Conservation (phyloP, 306 rosid species). For the Trifolium fragiferum region DNA sequence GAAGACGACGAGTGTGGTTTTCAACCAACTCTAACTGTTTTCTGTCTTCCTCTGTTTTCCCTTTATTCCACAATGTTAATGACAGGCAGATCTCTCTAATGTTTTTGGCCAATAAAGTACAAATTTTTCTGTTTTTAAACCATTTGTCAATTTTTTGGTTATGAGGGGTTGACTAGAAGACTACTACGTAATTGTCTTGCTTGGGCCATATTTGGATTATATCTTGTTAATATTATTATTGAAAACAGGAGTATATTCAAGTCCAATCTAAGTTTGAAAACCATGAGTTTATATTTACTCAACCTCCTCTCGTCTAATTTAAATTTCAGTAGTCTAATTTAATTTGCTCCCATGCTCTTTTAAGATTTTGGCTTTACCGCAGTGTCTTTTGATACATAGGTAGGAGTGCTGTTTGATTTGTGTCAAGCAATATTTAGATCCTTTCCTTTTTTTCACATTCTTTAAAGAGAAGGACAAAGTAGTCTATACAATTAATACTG, state of each 20-base stretch:
- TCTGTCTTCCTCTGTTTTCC: not conserved
- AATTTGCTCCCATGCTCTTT: not conserved
- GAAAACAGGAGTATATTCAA: not conserved
- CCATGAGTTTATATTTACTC: not conserved
- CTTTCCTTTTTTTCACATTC: not conserved
- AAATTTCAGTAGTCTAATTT: not conserved
- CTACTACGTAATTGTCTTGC: not conserved
- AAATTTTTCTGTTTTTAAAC: not conserved
- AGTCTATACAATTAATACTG: not conserved
- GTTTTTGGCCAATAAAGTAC: constrained; percentile 4
- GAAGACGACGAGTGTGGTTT: not conserved
- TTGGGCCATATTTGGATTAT: not conserved
- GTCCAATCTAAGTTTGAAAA: not conserved
- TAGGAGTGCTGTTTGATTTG: not conserved
- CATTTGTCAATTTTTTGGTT: not conserved
- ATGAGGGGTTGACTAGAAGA: not conserved
- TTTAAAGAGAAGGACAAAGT: not conserved
- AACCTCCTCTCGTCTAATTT: not conserved
- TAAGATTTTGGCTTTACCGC: not conserved
- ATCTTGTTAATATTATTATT: not conserved
- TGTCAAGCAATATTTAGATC: not conserved
- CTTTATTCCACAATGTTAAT: not conserved
- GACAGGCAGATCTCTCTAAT: not conserved
- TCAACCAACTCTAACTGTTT: not conserved
- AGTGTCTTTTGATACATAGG: not conserved